Percentiles rank a stretch among this genome's conserved stretches.
Evolutionary conservation across 2,329 filamentous ascomycete species (phyloP).

Genomic region (Aureobasidium sp.): DNA sequence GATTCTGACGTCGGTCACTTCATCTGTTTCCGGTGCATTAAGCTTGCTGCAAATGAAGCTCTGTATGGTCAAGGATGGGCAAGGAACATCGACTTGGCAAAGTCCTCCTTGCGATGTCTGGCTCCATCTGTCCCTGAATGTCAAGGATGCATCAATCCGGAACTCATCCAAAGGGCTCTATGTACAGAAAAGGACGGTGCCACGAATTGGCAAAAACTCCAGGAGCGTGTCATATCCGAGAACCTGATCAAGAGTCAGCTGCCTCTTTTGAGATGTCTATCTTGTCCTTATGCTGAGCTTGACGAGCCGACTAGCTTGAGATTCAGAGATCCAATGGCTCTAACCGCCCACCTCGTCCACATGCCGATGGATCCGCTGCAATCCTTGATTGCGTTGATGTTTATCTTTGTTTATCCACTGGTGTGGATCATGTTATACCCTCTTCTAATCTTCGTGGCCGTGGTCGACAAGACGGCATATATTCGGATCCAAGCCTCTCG

Average conservation of each 20-base stretch:
- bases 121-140: slow-evolving; percentile 64
- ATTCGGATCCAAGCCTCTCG: slow-evolving; percentile 53
- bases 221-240: slow-evolving; percentile 72
- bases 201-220: slow-evolving; percentile 67
- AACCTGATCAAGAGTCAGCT: slow-evolving; percentile 65
- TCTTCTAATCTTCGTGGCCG: slow-evolving; percentile 29
- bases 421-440: slow-evolving; percentile 44
- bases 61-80: slow-evolving; percentile 91
- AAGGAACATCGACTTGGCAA: slow-evolving; percentile 65
- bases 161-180: slow-evolving; percentile 67
- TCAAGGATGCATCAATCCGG: slow-evolving; percentile 61
- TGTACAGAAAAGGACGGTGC: slow-evolving; percentile 59
- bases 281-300: slow-evolving; percentile 84
- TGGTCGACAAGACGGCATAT: slow-evolving; percentile 23
- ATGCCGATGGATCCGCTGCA: slow-evolving; percentile 24
- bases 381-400: slow-evolving; percentile 40
- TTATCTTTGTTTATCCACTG: slow-evolving; percentile 48
- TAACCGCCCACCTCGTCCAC: slow-evolving; percentile 31
- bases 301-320: slow-evolving; percentile 44
- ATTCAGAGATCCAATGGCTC: slow-evolving; percentile 39
- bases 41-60: slow-evolving; percentile 74
- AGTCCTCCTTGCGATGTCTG: slow-evolving; percentile 74
- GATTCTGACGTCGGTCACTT: slow-evolving; percentile 57
- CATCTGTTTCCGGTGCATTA: slow-evolving; percentile 76
- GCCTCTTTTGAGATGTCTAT: slow-evolving; percentile 76